Evolutionary conservation across 108 stramenopile species (phyloP).

Genomic region (Skeletonema costatum): DNA sequence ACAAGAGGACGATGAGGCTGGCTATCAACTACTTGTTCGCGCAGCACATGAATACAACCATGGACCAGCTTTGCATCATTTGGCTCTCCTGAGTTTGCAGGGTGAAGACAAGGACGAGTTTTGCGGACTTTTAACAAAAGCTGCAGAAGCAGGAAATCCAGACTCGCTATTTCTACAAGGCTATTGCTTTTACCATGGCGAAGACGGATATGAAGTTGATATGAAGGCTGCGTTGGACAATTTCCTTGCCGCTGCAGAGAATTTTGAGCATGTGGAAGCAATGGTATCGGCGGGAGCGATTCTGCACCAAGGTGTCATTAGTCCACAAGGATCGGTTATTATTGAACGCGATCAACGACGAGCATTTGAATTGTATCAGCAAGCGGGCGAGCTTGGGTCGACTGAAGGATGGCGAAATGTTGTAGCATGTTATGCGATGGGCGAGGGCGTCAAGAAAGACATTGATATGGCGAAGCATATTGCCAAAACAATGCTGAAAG

Average conservation of each 20-base stretch:
- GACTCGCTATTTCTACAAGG: constrained; percentile 78
- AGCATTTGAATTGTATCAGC: constrained; percentile 84
- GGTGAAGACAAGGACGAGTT: constrained; percentile 56
- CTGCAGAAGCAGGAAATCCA: constrained; percentile 55
- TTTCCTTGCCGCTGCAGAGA: constrained; percentile 68
- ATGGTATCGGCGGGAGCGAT: constrained; percentile 83
- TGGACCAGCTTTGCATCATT: constrained; percentile 75
- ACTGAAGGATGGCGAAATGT: constrained; percentile 87
- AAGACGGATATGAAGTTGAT: constrained; percentile 65
- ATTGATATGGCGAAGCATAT: constrained; percentile 78
- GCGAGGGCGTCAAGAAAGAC: constrained; percentile 78
- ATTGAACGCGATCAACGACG: constrained; percentile 57
- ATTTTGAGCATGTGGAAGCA: constrained; percentile 69
- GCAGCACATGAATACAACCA: constrained; percentile 62
- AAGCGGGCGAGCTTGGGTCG: constrained; percentile 80
- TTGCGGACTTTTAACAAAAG: constrained; percentile 41
- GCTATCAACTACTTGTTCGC: constrained; percentile 42
- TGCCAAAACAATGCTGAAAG: constrained; percentile 75
- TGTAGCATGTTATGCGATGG: constrained; percentile 76
- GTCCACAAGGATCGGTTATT: constrained; percentile 28
- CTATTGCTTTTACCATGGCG: constrained; percentile 63
- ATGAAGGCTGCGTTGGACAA: constrained; percentile 53
- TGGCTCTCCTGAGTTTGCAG: constrained; percentile 64
- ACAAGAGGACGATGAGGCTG: constrained; percentile 24
- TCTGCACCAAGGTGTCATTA: constrained; percentile 49